Percentiles rank a stretch among this genome's conserved stretches.
Evolutionary conservation across 768 basidiomycete species (phyloP).

Genomic region (Mycena galericulata): DNA sequence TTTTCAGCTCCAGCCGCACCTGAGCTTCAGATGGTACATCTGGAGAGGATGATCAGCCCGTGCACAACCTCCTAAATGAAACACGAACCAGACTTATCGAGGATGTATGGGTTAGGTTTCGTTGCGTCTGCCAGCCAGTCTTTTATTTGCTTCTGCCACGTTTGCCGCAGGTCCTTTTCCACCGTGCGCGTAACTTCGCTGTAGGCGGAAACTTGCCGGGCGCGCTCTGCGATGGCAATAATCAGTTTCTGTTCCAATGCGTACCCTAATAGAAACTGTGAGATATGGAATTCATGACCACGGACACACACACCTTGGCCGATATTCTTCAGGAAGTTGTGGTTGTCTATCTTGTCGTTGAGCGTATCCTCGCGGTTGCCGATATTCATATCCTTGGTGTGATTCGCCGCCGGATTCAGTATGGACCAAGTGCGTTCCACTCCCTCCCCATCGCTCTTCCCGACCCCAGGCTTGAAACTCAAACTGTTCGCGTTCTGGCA

Average conservation of each 20-base stretch:
- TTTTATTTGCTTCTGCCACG: not conserved
- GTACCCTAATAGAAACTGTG: too few species aligned
- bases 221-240: slow-evolving; percentile 23
- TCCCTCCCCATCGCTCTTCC: too few species aligned
- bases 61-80: not conserved
- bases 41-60: not conserved
- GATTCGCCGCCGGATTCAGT: too few species aligned
- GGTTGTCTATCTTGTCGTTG: too few species aligned
- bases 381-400: too few species aligned
- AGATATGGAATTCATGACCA: too few species aligned
- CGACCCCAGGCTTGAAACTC: too few species aligned
- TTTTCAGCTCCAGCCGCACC: slow-evolving; percentile 14
- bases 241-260: slow-evolving; percentile 16
- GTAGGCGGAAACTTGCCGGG: slow-evolving; percentile 7
- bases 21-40: slow-evolving; percentile 14
- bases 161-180: not conserved
- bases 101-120: slow-evolving; percentile 8
- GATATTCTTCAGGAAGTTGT: too few species aligned
- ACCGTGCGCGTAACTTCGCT: slow-evolving; percentile 7
- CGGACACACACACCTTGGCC: too few species aligned
- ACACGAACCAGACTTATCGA: not conserved
- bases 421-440: too few species aligned
- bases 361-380: too few species aligned
- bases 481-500: too few species aligned
- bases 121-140: slow-evolving; percentile 13